A percentile compares a stretch with the other conserved stretches of the same genome.
phyloP scores from a whole-genome alignment of 345 rosid genomes.

The Eucalyptus cloeziana region DNA sequence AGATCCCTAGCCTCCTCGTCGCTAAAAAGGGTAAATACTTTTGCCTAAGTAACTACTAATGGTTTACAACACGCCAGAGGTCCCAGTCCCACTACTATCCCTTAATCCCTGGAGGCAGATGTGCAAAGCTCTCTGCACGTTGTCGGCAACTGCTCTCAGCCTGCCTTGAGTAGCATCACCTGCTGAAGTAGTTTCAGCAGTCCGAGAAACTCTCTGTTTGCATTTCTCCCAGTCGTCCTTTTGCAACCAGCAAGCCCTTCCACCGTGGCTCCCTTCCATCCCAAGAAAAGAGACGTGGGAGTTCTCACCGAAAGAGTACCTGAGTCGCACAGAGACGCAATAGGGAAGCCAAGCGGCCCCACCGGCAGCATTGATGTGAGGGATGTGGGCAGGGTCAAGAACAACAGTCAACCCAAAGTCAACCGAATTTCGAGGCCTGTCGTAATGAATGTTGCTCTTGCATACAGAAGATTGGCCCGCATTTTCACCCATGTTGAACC shows the following conservation, averaged over 20 bases:
- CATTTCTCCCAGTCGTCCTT: conserved; percentile 92
- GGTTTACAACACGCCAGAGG: conserved; percentile 4
- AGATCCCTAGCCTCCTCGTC: neutral
- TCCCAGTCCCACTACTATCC: conserved; percentile 25
- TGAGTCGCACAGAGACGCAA: conserved; percentile 81
- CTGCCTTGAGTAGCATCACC: conserved; percentile 64
- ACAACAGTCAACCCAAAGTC: conserved; percentile 88
- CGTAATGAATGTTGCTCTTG: conserved; percentile 84
- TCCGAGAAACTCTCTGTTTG: conserved; percentile 65
- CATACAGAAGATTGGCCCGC: conserved; percentile 37
- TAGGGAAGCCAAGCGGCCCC: conserved; percentile 99
- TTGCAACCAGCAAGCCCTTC: conserved; percentile 79
- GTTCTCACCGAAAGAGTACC: conserved; percentile 71
- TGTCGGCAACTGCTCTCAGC: conserved; percentile 71
- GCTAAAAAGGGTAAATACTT: neutral
- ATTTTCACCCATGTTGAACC: conserved; percentile 15
- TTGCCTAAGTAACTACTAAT: neutral
- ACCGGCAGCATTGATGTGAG: conserved; percentile 79
- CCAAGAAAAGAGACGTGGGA: conserved; percentile 48
- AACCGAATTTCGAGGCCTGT: conserved; percentile 68
- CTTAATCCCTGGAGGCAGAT: conserved; percentile 64
- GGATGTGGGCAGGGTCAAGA: conserved; percentile 88
- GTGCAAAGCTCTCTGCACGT: conserved; percentile 61
- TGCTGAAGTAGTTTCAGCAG: conserved; percentile 44
- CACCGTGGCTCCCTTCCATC: conserved; percentile 99